Percentiles rank a stretch among this genome's conserved stretches.
These are phyloP conservation scores for Corymbia calophylla DNA, from an alignment of 441 rosid species.

Conservation along the genomic window DNA sequence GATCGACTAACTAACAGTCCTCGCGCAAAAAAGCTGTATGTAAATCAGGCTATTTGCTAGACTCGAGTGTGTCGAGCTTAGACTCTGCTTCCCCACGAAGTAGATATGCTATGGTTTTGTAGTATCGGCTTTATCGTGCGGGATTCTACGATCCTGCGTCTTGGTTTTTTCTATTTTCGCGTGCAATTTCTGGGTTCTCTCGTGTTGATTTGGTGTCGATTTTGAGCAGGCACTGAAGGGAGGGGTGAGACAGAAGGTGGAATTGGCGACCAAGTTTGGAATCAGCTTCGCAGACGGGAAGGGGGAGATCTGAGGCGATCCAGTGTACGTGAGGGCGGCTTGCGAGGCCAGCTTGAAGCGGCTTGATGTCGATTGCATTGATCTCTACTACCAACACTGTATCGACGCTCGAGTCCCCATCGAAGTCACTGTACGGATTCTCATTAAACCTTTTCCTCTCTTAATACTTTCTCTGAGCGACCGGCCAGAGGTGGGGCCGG, in stretches of 20 bases:
- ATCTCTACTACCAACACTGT: slow-evolving; percentile 6
- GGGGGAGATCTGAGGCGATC: not conserved
- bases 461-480: not conserved
- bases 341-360: not conserved
- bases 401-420: slow-evolving; percentile 1
- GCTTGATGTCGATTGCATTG: not conserved
- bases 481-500: too few species aligned
- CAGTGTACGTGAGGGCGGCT: slow-evolving; percentile 1
- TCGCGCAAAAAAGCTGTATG: not conserved
- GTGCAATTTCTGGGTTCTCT: not conserved
- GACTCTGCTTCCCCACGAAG: not conserved
- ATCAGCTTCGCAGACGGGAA: not conserved
- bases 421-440: not conserved
- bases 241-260: not conserved
- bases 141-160: not conserved
- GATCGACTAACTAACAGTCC: not conserved
- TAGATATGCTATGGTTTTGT: not conserved
- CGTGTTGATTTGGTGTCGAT: not conserved
- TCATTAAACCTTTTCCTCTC: not conserved
- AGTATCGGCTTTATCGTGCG: too few species aligned
- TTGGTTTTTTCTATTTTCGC: not conserved
- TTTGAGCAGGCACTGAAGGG: not conserved
- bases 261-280: slow-evolving; percentile 4
- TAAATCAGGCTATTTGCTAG: too few species aligned
- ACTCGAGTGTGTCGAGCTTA: not conserved